Percentiles rank a stretch among this genome's conserved stretches.
Evolutionary conservation across 108 stramenopile species (phyloP).

Genomic region (Stephanodiscus triporus): DNA sequence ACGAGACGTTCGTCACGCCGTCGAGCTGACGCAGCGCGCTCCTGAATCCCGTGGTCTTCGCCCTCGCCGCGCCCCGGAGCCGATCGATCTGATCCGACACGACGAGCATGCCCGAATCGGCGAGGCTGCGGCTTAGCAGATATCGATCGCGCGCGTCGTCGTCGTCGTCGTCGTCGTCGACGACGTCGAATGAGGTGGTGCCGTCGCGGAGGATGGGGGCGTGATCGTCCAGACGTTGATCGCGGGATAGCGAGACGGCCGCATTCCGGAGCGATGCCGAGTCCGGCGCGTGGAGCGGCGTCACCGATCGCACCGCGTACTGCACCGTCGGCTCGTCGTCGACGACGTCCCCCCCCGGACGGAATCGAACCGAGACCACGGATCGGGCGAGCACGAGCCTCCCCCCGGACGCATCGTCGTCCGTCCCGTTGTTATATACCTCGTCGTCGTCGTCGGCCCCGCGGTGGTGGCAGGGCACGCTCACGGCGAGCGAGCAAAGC

Average conservation of each 20-base stretch:
- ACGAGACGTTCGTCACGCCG: constrained; percentile 50
- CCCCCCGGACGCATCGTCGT: not conserved
- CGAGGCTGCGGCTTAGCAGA: constrained; percentile 45
- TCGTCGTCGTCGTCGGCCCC: not conserved
- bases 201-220: constrained; percentile 21
- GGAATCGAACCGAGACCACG: constrained; percentile 37
- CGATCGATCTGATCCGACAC: constrained; percentile 48
- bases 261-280: constrained; percentile 20
- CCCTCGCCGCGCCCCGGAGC: constrained; percentile 43
- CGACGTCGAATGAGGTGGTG: not conserved
- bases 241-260: constrained; percentile 37
- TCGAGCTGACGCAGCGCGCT: constrained; percentile 45
- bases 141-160: constrained; percentile 50
- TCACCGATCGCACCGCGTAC: constrained; percentile 35
- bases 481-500: constrained; percentile 32
- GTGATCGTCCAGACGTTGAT: constrained; percentile 31
- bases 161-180: constrained; percentile 4
- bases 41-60: constrained; percentile 40
- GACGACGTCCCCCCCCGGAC: constrained; percentile 32
- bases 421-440: not conserved
- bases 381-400: constrained; percentile 38
- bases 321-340: constrained; percentile 45
- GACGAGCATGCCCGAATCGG: constrained; percentile 48
- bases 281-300: constrained; percentile 12
- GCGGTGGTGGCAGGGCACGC: constrained; percentile 35